These are phyloP conservation scores for Persicaria tinctoria DNA, from an alignment of 148 eudicot species.

Conservation along the genomic window DNA sequence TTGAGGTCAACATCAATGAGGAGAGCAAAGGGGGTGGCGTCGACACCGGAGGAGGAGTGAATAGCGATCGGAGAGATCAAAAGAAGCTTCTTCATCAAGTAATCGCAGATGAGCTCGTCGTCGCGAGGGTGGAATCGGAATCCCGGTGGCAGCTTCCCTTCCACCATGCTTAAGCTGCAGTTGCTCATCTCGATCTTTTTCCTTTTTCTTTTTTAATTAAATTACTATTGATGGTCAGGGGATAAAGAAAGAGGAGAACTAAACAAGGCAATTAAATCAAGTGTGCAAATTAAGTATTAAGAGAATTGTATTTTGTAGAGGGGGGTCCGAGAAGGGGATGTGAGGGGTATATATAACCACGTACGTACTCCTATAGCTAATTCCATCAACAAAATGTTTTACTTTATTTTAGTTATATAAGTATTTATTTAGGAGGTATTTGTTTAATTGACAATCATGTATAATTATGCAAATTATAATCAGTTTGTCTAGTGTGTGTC, in stretches of 20 bases:
- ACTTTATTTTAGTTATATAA: not conserved
- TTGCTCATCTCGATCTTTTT: slow-evolving; percentile 26
- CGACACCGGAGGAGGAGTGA: slow-evolving; percentile 16
- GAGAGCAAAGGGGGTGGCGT: slow-evolving; percentile 18
- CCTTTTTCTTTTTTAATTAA: not conserved
- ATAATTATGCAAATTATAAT: too few species aligned
- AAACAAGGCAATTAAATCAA: not conserved
- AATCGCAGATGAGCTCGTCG: slow-evolving; percentile 86
- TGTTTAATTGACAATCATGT: too few species aligned
- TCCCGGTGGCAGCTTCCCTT: slow-evolving; percentile 79
- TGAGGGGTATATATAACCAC: slow-evolving; percentile 10
- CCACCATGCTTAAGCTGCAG: slow-evolving; percentile 64
- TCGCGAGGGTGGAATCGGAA: slow-evolving; percentile 88
- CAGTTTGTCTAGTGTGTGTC: too few species aligned
- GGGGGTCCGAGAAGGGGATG: not conserved
- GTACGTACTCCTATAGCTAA: not conserved
- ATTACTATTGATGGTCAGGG: not conserved
- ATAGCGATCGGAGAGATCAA: slow-evolving; percentile 17
- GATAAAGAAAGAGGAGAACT: not conserved
- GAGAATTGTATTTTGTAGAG: not conserved
- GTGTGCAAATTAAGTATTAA: not conserved
- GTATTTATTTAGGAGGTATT: too few species aligned
- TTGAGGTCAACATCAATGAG: slow-evolving; percentile 83
- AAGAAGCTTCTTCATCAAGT: slow-evolving; percentile 41
- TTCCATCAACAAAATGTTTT: not conserved